These are phyloP conservation scores for Venturiaceae sp. DNA, from an alignment of 2,329 filamentous ascomycete species.

Conservation along the genomic window DNA sequence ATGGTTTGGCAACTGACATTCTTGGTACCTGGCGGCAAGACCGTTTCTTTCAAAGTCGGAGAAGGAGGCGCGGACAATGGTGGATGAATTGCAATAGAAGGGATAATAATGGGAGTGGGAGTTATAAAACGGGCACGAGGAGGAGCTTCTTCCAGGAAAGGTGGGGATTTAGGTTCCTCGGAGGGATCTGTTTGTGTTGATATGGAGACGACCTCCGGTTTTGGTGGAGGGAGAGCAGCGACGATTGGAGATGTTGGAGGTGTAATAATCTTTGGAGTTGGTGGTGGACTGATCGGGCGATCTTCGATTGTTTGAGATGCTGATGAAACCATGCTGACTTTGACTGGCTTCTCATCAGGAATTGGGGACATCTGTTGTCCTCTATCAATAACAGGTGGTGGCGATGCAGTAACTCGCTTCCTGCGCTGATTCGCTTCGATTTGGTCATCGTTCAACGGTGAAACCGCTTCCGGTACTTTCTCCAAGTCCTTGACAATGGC, in stretches of 20 bases:
- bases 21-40: constrained; percentile 73
- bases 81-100: constrained; percentile 85
- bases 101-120: constrained; percentile 46
- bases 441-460: constrained; percentile 22
- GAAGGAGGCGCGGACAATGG: constrained; percentile 72
- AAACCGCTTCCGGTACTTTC: not conserved
- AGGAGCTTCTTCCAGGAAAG: constrained; percentile 23
- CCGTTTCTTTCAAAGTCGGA: constrained; percentile 55
- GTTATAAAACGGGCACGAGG: not conserved
- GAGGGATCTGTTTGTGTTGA: constrained; percentile 50
- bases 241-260: constrained; percentile 30
- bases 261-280: constrained; percentile 46
- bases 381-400: constrained; percentile 5
- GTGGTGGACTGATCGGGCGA: constrained; percentile 51
- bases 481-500: constrained; percentile 10
- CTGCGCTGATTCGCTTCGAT: constrained; percentile 65
- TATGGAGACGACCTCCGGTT: constrained; percentile 39
- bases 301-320: constrained; percentile 54
- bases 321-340: constrained; percentile 49
- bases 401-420: constrained; percentile 46
- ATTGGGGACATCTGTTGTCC: constrained; percentile 9
- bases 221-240: constrained; percentile 22
- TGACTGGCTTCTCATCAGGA: constrained; percentile 6
- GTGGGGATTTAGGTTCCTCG: constrained; percentile 23
- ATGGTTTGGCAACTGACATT: constrained; percentile 75